Base-by-base conservation (phyloP, 208 protist species). In the Strigomonas galati region DNA sequence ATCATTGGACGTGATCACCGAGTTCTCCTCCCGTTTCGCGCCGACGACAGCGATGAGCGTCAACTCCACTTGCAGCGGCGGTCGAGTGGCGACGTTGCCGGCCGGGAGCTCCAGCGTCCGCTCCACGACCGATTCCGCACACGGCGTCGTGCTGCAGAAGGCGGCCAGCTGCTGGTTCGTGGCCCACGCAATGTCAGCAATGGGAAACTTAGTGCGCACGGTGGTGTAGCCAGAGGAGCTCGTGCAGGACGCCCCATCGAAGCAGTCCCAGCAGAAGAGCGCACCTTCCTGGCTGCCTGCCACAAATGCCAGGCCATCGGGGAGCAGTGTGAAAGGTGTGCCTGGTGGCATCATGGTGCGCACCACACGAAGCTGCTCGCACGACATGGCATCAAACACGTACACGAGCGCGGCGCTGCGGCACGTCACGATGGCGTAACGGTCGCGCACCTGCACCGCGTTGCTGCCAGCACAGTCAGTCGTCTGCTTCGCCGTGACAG, bases 271-370 rank as follows among this genome's bases (percentile, higher is more conserved):
- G 46, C 68, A 68, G 14, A 76, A 32, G 7, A 81, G 53, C 14
- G 54, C 51, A 44, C 80, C 63, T 37, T 77, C 76, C 19, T 49
- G n/a, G 12, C 82, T 78, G 21, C 56, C 78, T 24, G 76, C 82
- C 1, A 86, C 76, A 40, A 94, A 82, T 5, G 82, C 78, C 66
- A 85, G 72, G 4, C 85, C 89, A 56, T 94, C 89, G 2, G 89
- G 79, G 7, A 91, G 72, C 15, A 91, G 63, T 24, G 64, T 59
- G 32, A 80, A 61, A 0, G 79, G 72, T 4, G 79, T 57, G 53
- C 71, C 73, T 0, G 72, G 56, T 0, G 76, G 63, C 53, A 85
- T 71, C 17, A 62, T 78, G 12, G 78, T 75, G 73, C 60, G 67
- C 49, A 90, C 76, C 15, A 80, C 69, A 19, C 81, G 81, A 12